Evolutionary conservation across 1,284 basidiomycete genomes (phyloP).

Genomic region (Melampsora larici-populina): DNA sequence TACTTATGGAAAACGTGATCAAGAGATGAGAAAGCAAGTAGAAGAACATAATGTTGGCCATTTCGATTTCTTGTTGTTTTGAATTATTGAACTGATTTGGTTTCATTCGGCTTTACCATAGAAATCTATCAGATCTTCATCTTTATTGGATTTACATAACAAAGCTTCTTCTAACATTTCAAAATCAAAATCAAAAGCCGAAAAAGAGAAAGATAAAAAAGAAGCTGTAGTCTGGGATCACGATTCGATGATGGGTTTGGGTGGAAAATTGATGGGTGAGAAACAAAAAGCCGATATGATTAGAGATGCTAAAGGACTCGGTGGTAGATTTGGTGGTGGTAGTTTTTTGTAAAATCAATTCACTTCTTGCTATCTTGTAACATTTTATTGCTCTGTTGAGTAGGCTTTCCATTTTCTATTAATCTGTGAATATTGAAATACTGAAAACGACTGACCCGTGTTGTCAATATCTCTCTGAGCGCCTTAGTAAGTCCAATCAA

Average conservation of each 20-base stretch:
- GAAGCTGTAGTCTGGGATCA: slow-evolving; percentile 78
- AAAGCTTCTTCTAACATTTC: slow-evolving; percentile 52
- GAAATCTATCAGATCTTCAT: slow-evolving; percentile 65
- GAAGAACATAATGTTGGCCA: slow-evolving; percentile 72
- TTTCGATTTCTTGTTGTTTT: slow-evolving; percentile 19
- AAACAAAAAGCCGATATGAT: slow-evolving; percentile 70
- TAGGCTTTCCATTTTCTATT: too few relatives aligned
- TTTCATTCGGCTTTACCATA: slow-evolving; percentile 50
- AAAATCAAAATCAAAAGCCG: slow-evolving; percentile 53
- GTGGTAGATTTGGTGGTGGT: slow-evolving; percentile 69
- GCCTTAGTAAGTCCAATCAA: too few relatives aligned
- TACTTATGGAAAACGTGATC: slow-evolving; percentile 64
- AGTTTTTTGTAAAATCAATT: slow-evolving; percentile 18
- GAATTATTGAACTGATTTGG: not conserved
- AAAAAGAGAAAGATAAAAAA: slow-evolving; percentile 59
- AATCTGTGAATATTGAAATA: too few relatives aligned
- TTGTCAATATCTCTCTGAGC: too few relatives aligned
- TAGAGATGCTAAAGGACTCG: slow-evolving; percentile 70
- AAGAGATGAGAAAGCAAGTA: slow-evolving; percentile 66
- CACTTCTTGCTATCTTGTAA: not conserved
- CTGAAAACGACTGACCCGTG: too few relatives aligned
- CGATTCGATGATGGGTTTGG: slow-evolving; percentile 75
- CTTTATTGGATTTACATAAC: slow-evolving; percentile 68
- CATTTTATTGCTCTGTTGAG: not conserved
- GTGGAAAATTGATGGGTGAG: slow-evolving; percentile 79